Evolutionary conservation across 352 stramenopile genomes (phyloP), one percentile per base, ranked within the genome.

Genomic region (Phytophthora chlamydospora): DNA sequence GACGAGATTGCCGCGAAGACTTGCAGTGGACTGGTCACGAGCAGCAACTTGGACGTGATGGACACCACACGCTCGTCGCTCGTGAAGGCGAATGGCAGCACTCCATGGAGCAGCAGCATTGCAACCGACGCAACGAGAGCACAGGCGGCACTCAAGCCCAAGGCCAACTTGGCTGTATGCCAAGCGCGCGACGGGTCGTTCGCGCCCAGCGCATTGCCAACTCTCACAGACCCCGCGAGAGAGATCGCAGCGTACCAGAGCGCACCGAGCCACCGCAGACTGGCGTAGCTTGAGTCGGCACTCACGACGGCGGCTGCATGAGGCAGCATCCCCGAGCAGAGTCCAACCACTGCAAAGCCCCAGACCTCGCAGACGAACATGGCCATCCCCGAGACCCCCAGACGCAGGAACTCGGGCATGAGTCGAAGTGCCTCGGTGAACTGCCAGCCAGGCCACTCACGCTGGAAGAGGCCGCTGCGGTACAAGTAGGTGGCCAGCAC

Each of bases 281-380:
- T 95, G 44, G 78, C 71, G 62, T 96, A 90, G 13, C 85, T 85
- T 32, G 85, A 86, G 66, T 96, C 89, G 41, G 85, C 86, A 49
- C 90, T 93, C 40, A 97, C 96, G 6, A 76, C 83, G 4, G 93
- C 79, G 14, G 88, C 82, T 2, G 88, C 77, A 43, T 88, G 64
- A 39, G 85, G 85, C n/a, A 96, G 67, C 51, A 91, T 75, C 12
- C 88, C 85, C 2, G 87, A 87, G 12, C 86, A 66, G 1, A 97
- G 66, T n/a, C 83, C 76, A 38, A 95, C 75, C 0, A 71, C 69
- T 9, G 90, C 86, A 44, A 92, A 97, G 16, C 84, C 85, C 79
- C 81, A 93, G 49, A 88, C 93, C 66, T 96, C 87, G 57, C 91
- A 96, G 61, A 94, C 82, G 31, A 94, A 78, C 81, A 96, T 93